A percentile compares a stretch with the other conserved stretches of the same genome.
Conservation (phyloP, 805 yeast species). For the Starmerella apicola region DNA sequence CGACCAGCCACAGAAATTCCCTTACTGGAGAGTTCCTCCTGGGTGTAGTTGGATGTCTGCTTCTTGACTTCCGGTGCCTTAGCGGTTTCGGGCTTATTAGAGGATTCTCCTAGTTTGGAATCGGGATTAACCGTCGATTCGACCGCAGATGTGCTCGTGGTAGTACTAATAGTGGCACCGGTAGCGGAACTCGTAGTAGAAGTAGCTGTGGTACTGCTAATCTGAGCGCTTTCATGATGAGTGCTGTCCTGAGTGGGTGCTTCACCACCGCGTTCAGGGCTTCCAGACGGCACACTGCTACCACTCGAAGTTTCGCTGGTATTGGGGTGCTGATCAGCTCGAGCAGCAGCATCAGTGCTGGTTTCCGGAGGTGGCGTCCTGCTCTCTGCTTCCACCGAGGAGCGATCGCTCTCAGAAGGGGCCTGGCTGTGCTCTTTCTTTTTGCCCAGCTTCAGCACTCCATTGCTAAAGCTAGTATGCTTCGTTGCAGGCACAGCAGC, state of each 20-base stretch:
- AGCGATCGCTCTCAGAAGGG: too few species aligned
- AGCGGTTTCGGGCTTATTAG: background rate
- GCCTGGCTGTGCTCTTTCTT: too few species aligned
- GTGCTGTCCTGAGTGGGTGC: background rate
- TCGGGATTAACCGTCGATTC: background rate
- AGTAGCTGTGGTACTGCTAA: too few species aligned
- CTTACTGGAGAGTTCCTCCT: conserved; percentile 27
- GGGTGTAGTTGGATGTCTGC: conserved; percentile 13
- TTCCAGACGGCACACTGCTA: background rate
- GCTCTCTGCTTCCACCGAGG: too few species aligned
- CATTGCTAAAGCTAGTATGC: background rate
- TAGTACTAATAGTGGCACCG: background rate
- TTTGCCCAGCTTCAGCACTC: conserved; percentile 1
- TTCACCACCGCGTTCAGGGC: background rate
- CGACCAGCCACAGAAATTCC: conserved; percentile 29
- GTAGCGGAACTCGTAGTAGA: too few species aligned
- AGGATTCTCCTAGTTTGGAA: background rate
- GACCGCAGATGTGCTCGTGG: background rate
- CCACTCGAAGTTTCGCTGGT: background rate
- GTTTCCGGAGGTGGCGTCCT: background rate
- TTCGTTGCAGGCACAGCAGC: background rate
- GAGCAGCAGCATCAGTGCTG: background rate
- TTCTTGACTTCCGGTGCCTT: background rate
- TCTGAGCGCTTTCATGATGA: too few species aligned
- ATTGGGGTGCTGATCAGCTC: background rate